Conservation (phyloP, 202 grass and related monocot genomes). For the Musa balbisiana region DNA sequence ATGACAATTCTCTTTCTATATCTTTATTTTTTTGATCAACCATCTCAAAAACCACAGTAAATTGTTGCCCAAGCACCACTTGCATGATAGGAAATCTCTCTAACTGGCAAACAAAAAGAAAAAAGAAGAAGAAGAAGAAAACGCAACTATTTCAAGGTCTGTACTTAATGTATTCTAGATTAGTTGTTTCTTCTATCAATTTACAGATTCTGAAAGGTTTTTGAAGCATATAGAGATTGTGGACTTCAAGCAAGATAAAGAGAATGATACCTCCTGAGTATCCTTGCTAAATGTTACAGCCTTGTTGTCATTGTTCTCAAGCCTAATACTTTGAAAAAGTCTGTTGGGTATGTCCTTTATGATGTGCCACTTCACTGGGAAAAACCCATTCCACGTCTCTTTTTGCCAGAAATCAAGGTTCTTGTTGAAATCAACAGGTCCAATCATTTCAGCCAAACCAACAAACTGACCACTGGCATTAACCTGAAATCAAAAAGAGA, state of each 20-base stretch:
- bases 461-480: conserved; percentile 66
- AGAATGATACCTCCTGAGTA: conserved; percentile 48
- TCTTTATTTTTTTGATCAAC: background rate
- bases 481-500: conserved; percentile 37
- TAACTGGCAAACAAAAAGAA: no score
- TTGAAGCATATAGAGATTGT: background rate
- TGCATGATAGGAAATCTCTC: no score
- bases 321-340: conserved; percentile 48
- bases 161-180: no score
- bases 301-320: conserved; percentile 57
- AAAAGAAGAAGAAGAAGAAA: no score
- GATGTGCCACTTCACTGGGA: conserved; percentile 74
- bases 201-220: background rate
- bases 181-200: no score
- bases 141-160: background rate
- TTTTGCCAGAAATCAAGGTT: conserved; percentile 71
- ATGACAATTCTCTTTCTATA: background rate
- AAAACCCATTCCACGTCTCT: conserved; percentile 67
- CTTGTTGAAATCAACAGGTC: conserved; percentile 56
- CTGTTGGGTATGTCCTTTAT: conserved; percentile 60
- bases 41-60: background rate
- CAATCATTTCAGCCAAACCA: conserved; percentile 73
- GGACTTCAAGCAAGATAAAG: background rate
- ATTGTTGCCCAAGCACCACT: no score
- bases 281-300: conserved; percentile 66